These are phyloP conservation scores for Wallacemonas rigidus DNA, from an alignment of 208 protist genomes.

Conservation along the genomic window DNA sequence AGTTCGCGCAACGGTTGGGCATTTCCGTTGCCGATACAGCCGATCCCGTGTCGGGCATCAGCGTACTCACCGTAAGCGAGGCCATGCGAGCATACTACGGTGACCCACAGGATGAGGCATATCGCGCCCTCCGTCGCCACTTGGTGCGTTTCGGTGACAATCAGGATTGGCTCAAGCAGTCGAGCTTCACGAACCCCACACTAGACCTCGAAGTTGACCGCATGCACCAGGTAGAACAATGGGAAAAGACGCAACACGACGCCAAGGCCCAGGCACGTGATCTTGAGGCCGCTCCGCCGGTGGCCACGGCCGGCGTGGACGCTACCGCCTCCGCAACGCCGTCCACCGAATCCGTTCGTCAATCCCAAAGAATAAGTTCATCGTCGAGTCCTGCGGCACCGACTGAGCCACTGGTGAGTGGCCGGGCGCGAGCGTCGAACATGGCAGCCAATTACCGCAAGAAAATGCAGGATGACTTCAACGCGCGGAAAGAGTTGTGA, in stretches of 20 bases:
- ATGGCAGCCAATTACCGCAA: conserved; percentile 11
- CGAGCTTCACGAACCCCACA: conserved; percentile 19
- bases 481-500: conserved; percentile 8
- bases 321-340: too few relatives aligned
- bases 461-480: conserved; percentile 15
- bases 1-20: conserved; percentile 50
- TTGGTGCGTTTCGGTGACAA: conserved; percentile 35
- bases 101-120: conserved; percentile 59
- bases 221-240: conserved; percentile 8
- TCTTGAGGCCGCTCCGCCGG: background rate
- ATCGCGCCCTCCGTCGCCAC: conserved; percentile 35
- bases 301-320: too few relatives aligned
- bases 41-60: conserved; percentile 32
- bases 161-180: conserved; percentile 46
- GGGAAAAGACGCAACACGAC: background rate
- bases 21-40: conserved; percentile 42
- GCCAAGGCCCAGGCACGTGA: background rate
- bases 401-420: background rate
- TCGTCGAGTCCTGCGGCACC: background rate
- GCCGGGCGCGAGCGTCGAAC: background rate
- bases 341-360: background rate
- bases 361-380: background rate
- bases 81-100: conserved; percentile 53
- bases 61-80: conserved; percentile 36
- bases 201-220: conserved; percentile 4